Conservation (phyloP, 352 stramenopile species). For the Pythium sp. region DNA sequence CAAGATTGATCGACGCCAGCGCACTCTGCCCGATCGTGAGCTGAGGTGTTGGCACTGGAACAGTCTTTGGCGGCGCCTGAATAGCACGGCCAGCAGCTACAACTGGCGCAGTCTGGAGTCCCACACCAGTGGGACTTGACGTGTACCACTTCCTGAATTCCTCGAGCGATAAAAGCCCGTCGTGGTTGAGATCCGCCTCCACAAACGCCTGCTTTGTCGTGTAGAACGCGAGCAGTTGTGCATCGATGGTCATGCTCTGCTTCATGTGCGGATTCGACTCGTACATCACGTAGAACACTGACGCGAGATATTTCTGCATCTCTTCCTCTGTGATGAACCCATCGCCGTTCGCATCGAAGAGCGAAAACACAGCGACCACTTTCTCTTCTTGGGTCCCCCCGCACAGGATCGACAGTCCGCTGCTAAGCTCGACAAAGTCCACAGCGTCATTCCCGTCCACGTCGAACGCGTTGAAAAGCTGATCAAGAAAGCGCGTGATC, state of each 20-base stretch:
- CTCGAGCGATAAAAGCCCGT: constrained; percentile 70
- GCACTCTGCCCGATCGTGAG: constrained; percentile 25
- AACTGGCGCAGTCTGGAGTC: not conserved
- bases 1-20: constrained; percentile 52
- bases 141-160: constrained; percentile 85
- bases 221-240: constrained; percentile 55
- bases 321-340: constrained; percentile 82
- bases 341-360: constrained; percentile 82
- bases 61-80: constrained; percentile 2
- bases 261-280: constrained; percentile 32
- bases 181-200: constrained; percentile 84
- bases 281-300: constrained; percentile 73
- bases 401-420: constrained; percentile 74
- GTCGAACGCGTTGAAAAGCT: constrained; percentile 80
- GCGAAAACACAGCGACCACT: constrained; percentile 71
- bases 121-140: not conserved
- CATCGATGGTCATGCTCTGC: constrained; percentile 44
- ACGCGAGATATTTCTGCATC: constrained; percentile 79
- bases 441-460: constrained; percentile 59
- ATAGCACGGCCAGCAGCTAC: not conserved
- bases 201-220: constrained; percentile 82
- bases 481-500: constrained; percentile 63
- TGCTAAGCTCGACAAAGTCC: constrained; percentile 78
- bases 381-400: constrained; percentile 73
- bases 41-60: not conserved